Evolutionary conservation across 768 basidiomycete species (phyloP), one percentile per base, ranked within the genome.

Genomic region (Tulasnella sp.): DNA sequence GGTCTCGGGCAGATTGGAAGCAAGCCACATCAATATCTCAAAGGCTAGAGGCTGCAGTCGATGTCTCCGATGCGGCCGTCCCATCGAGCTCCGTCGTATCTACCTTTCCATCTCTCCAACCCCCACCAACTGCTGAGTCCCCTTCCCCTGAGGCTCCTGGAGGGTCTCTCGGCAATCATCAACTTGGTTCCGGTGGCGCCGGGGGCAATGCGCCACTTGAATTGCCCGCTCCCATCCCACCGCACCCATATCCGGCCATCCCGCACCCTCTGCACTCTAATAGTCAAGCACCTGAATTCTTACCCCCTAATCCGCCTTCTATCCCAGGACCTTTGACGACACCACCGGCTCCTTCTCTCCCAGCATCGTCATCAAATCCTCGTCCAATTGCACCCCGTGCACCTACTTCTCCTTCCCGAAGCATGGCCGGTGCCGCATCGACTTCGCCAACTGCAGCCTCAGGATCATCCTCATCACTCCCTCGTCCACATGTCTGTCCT

Each of bases 401-500:
- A 3, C 73, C 39, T 74, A 40, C 73, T 38, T 40, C 73, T 31
- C 38, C 73, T 40, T 24, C 38, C n/a, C 73, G 73, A 40, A 46
- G 44, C 73, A 74, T 21, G 21, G 7, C 39, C 73, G 73, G 73
- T 74, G 73, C 38, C 73, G 39, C 39, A 46, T 46, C 38, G 24
- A 34, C 73, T 5, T 74, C 38, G 3, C 21, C 38, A 38, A 39
- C 38, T 36, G 27, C 39, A 58, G 6, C 73, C 36, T 2, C 75
- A 18, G 38, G 39, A 36, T 76, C 75, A 76, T 58, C 75, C 34
- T 46, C 75, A 24, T 76, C 75, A 1, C 78, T 52, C 12, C 40
- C 40, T 19, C 71, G 73, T 18, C 78, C 71, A 27, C 78, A 79
- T 44, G 78, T 79, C 27, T 79, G 78, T n/a, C 78, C 71, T 38